Percentiles rank a stretch among this genome's conserved stretches.
phyloP scores from a whole-genome alignment of 116 monocot species.

The Phalaenopsis hybrid region DNA sequence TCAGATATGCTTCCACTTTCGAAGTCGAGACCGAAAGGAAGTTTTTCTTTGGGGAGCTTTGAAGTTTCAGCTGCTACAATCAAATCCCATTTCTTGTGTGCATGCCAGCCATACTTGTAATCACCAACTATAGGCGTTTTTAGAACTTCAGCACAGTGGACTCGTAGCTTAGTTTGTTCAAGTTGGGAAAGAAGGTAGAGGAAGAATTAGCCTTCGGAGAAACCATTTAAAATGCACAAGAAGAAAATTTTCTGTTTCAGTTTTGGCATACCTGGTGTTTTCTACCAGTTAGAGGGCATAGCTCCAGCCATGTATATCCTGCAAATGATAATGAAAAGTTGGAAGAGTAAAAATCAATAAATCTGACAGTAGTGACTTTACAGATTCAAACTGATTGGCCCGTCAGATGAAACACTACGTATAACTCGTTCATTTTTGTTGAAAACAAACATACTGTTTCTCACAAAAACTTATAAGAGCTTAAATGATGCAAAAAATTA shows the following conservation, averaged over 20 bases:
- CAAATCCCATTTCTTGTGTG: slow-evolving; percentile 51
- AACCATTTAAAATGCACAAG: neutral
- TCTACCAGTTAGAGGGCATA: slow-evolving; percentile 81
- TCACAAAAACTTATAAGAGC: neutral
- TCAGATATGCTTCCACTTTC: slow-evolving; percentile 53
- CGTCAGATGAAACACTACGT: neutral
- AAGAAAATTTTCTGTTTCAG: too few species aligned
- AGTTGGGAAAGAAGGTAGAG: neutral
- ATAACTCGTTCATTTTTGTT: neutral
- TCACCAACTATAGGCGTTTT: slow-evolving; percentile 93
- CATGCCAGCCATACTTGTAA: slow-evolving; percentile 79
- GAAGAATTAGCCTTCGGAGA: neutral
- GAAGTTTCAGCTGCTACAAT: slow-evolving; percentile 3
- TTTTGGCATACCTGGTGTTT: slow-evolving; percentile 76
- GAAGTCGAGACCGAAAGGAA: slow-evolving; percentile 48
- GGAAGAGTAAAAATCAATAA: neutral
- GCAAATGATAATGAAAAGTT: slow-evolving; percentile 9
- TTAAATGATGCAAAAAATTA: neutral
- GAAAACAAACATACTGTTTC: neutral
- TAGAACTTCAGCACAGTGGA: slow-evolving; percentile 85
- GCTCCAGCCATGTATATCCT: slow-evolving; percentile 87
- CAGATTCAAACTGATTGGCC: neutral
- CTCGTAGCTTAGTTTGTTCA: slow-evolving; percentile 48
- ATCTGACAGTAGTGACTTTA: neutral
- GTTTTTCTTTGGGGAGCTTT: slow-evolving; percentile 9